phyloP scores from a whole-genome alignment of 306 rosid species.

The Morella rubra region DNA sequence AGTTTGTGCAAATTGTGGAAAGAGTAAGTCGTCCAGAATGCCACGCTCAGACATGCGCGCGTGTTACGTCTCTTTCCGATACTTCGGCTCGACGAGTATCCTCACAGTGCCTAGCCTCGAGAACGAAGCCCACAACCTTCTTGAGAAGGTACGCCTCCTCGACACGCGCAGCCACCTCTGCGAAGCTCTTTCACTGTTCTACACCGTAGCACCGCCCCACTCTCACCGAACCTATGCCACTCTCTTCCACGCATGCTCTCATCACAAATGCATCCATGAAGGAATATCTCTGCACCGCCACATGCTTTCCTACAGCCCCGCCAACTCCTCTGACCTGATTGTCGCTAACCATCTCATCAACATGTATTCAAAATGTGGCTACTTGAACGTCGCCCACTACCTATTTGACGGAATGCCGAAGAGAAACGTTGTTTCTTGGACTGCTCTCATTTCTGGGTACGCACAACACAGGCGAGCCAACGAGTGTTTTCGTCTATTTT shows the following conservation, averaged over 20 bases:
- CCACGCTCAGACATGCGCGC: conserved; percentile 21
- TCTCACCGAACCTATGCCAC: conserved; percentile 60
- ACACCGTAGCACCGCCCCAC: conserved; percentile 29
- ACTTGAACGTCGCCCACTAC: conserved; percentile 39
- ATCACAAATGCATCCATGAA: conserved; percentile 48
- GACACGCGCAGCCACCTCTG: conserved; percentile 47
- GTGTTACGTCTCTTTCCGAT: conserved; percentile 20
- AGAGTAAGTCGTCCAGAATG: conserved; percentile 17
- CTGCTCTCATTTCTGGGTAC: conserved; percentile 73
- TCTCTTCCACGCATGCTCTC: conserved; percentile 71
- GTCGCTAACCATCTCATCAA: conserved; percentile 70
- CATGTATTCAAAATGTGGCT: conserved; percentile 75
- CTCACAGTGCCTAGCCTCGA: conserved; percentile 19
- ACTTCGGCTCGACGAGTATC: conserved; percentile 15
- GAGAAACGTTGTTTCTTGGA: conserved; percentile 80
- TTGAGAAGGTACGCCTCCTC: conserved; percentile 34
- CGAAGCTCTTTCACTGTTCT: conserved; percentile 57
- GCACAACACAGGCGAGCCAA: conserved; percentile 41
- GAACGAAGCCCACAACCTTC: conserved; percentile 26
- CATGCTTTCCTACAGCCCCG: conserved; percentile 48
- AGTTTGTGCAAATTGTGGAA: not conserved
- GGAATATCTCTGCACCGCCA: conserved; percentile 63
- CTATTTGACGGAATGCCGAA: conserved; percentile 68
- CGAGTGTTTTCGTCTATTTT: conserved; percentile 55
- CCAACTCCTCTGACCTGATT: conserved; percentile 41